Base-by-base conservation (phyloP, 176 grass and related monocot species). In the Puya raimondii region DNA sequence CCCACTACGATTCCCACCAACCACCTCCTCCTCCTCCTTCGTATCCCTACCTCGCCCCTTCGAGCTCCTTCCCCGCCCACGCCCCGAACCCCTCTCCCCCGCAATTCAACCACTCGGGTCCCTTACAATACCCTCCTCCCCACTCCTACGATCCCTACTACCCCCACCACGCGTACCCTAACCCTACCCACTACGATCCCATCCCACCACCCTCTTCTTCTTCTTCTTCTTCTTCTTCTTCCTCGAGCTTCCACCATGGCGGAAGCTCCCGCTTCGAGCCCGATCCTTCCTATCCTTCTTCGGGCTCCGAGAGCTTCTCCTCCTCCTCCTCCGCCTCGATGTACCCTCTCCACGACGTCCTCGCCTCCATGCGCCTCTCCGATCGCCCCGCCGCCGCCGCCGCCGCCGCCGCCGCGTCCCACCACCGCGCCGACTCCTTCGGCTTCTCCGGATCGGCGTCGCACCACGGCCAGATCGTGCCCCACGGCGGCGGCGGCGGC, bases 301-400 rank as follows among this genome's bases (percentile, higher is more conserved):
- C 27, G 25, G 33, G 33, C 33, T 42, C 33, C 33, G 5, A 42
- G 33, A 42, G 3, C 65, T 2, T 8, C 78, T 49, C 51, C 63
- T 48, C 68, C 63, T 48, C 68, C 80, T 0, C 61, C 70, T n/a
- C 15, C 76, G 16, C 73, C 29, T 18, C 78, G 75, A 25, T 72
- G 72, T 1, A 25, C 78, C 1, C 70, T 77, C 7, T 73, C 70
- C 20, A 49, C 81, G 15, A 79, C 82, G 66, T 70, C 74, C 4
- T 91, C 29, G 82, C 82, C 59, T 65, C 13, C 85, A 79, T 88
- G 75, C 70, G 50, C 76, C 48, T 91, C 73, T 79, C 82, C 70
- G 79, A 75, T 71, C 51, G 5, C 23, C 51, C 50, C 29, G 3
- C 65, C 68, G n/a, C 51, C 17, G 12, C 51, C 12, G 14, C 69